Percentiles rank a stretch among this genome's conserved stretches.
These are phyloP conservation scores for Coemansia sp. DNA, from an alignment of 371 early-diverging fungal genomes.

Conservation along the genomic window DNA sequence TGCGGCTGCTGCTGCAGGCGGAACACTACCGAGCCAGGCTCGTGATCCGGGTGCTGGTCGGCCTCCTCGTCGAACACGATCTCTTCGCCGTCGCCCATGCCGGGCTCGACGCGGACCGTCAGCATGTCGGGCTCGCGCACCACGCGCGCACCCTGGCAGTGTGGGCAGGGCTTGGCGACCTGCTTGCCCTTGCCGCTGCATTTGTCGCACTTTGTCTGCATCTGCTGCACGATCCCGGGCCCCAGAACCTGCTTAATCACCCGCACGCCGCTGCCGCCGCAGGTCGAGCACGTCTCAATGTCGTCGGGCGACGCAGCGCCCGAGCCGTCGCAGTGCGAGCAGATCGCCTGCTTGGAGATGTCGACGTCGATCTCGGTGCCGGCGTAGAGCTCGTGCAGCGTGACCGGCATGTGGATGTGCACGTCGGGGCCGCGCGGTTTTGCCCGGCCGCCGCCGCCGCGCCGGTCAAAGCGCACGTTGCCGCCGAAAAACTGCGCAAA, in stretches of 20 bases:
- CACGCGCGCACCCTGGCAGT: slow-evolving; percentile 85
- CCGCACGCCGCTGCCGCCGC: slow-evolving; percentile 79
- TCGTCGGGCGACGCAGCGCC: slow-evolving; percentile 87
- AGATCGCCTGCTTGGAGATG: slow-evolving; percentile 88
- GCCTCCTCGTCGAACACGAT: slow-evolving; percentile 86
- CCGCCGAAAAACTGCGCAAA: slow-evolving; percentile 90
- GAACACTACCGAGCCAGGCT: slow-evolving; percentile 89
- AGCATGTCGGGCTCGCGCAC: slow-evolving; percentile 79
- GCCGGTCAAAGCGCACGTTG: slow-evolving; percentile 43
- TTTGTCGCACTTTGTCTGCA: slow-evolving; percentile 85
- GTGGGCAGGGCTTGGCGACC: slow-evolving; percentile 72
- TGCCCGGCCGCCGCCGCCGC: slow-evolving; percentile 52
- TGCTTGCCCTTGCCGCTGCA: slow-evolving; percentile 92
- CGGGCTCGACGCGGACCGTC: slow-evolving; percentile 79
- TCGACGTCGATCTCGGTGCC: slow-evolving; percentile 86
- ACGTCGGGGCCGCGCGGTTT: slow-evolving; percentile 81
- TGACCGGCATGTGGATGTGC: slow-evolving; percentile 72
- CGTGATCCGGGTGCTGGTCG: slow-evolving; percentile 86
- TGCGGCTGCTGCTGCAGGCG: slow-evolving; percentile 78
- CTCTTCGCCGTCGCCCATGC: slow-evolving; percentile 78
- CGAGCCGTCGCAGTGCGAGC: slow-evolving; percentile 88
- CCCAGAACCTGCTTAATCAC: slow-evolving; percentile 83
- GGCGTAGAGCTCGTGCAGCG: slow-evolving; percentile 85
- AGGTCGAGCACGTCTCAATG: slow-evolving; percentile 74
- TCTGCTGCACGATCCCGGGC: slow-evolving; percentile 91